Base-by-base conservation (phyloP, 148 eudicot species). In the Bassia scoparia region DNA sequence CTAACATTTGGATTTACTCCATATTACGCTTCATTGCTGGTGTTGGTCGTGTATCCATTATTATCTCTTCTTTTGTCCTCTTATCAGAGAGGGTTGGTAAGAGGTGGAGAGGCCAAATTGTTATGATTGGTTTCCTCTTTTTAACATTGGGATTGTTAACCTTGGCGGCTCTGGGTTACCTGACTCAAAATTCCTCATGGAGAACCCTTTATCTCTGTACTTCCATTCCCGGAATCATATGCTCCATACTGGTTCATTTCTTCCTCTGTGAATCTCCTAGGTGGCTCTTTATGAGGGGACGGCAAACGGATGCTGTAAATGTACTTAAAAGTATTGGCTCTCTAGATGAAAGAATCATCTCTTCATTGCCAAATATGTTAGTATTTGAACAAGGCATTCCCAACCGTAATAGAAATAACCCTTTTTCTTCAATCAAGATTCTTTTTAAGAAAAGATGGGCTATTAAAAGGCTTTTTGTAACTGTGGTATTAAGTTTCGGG, bases 221-320 rank as follows among this genome's bases (percentile, higher is more conserved):
- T 35, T 74, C 82, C n/a, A 38, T 74, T 50, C 82, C 82, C 4
- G 78, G 70, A 37, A 11, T 69, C 29, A 12, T 74, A 5, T 68
- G 58, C 30, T 73, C 74, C 48, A 12, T 62, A 16, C 1, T 69
- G 0, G 35, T 54, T 54, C 33, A 73, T 62, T 52, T 68, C 53
- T 79, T 74, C 54, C 55, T 79, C 15, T 29, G 29, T 30, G 81
- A 79, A 68, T 79, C 81, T 61, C 78, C 81, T 18, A 60, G 81
- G 46, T 79, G 81, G 78, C 68, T 79, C 15, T 76, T 76, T 61
- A 30, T 61, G 27, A 66, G 26, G 50, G 79, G 74, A 35, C 62
- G 69, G n/a, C 62, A 61, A 14, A 69, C 18, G 27, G 63, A 70
- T 27, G 74, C 79, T 18, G 18, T 70, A 7, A 29, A 18, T n/a